phyloP scores from a whole-genome alignment of 1,139 yeast species.

The Meyerozyma sp. region DNA sequence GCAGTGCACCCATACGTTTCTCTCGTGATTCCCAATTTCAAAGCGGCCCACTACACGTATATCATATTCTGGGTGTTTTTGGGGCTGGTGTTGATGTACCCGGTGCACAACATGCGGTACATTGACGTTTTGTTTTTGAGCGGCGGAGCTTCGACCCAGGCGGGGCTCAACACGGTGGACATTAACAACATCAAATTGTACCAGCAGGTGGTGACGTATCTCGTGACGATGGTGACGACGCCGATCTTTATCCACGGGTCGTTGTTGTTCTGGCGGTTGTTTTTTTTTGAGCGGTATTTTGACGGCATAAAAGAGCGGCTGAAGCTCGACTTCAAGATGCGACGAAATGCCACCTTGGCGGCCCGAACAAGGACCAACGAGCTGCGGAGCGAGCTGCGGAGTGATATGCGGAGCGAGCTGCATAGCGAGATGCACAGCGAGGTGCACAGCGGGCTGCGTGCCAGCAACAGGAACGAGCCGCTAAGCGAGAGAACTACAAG shows the following conservation, averaged over 20 bases:
- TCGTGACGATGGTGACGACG: slow-evolving; percentile 62
- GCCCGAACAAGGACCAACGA: slow-evolving; percentile 41
- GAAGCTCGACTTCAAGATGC: slow-evolving; percentile 69
- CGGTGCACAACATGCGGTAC: slow-evolving; percentile 60
- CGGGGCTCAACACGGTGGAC: slow-evolving; percentile 82
- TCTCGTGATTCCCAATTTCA: slow-evolving; percentile 63
- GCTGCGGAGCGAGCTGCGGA: neutral
- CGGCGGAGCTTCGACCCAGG: slow-evolving; percentile 79
- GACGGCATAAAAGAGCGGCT: slow-evolving; percentile 75
- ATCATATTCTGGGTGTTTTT: slow-evolving; percentile 49
- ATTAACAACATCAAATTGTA: slow-evolving; percentile 56
- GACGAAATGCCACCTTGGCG: slow-evolving; percentile 72
- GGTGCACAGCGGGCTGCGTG: too few species aligned
- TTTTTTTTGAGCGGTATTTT: slow-evolving; percentile 86
- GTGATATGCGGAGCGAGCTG: too few species aligned
- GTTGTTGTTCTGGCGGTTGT: slow-evolving; percentile 71
- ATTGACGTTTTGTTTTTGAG: slow-evolving; percentile 78
- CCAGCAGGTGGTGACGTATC: slow-evolving; percentile 70
- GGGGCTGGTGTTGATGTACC: slow-evolving; percentile 71
- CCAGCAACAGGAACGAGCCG: too few species aligned
- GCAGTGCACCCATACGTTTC: slow-evolving; percentile 40
- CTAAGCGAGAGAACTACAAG: slow-evolving; percentile 2
- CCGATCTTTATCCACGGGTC: slow-evolving; percentile 88
- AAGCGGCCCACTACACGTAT: slow-evolving; percentile 73
- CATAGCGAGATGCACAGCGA: too few species aligned